Base-by-base conservation (phyloP, 805 yeast genomes). In the Myxozyma neotropica region DNA sequence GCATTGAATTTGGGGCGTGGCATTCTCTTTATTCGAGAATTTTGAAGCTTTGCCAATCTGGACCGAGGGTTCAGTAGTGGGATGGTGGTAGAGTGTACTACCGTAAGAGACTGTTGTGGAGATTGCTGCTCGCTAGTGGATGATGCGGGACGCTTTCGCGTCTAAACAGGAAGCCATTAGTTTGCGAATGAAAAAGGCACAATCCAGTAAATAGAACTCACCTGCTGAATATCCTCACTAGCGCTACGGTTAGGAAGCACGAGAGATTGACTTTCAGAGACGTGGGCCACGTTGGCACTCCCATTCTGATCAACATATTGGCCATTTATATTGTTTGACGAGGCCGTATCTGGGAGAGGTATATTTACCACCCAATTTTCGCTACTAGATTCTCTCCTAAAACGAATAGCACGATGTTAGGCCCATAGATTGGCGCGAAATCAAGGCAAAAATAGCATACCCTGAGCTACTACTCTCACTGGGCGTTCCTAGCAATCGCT, bases 51-150 rank as follows among this genome's bases (percentile, higher is more conserved):
- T 17, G 38, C 38, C 15, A 45, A n/a, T 38, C 49, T 33, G 15
- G 57, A 53, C 13, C 57, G 57, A 23, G 57, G 57, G 44, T 53
- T 53, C 23, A 21, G 1, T 38, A 21, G 8, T 36, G 53, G 13
- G 26, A 17, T 27, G 33, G 33, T 12, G 23, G 23, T 13, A 6
- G 38, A 1, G 24, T 13, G 7, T 15, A 21, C 29, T 26, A n/a
- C 36, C 12, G 45, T 24, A 31, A 38, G 21, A 13, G 43, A n/a
- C 4, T 39, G 45, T 3, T 15, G 26, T 23, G 35, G 31, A 10
- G 33, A 26, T 27, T n/a, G 21, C 3, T 13, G 4, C 10, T 39
- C 54, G 23, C 19, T 7, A 13, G 54, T 17, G 13, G 52, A 38
- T 7, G 45, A 27, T 5, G 54, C 54, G 6, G 27, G 36, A 8